Evolutionary conservation across 805 yeast genomes (phyloP).

Genomic region (Monosporozyma yasuniensis): DNA sequence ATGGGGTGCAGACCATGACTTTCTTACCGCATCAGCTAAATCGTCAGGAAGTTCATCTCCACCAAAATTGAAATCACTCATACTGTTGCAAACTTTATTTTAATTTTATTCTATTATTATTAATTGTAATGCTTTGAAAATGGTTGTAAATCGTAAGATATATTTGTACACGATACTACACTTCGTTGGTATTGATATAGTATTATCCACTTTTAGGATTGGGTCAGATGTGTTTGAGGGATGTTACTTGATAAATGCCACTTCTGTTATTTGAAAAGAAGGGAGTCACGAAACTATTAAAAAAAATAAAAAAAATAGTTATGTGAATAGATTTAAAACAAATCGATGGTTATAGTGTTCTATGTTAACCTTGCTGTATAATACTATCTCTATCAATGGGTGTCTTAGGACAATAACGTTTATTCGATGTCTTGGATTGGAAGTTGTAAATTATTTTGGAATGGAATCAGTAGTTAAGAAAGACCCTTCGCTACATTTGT

Average conservation of each 20-base stretch:
- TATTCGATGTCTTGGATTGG: not conserved
- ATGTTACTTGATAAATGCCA: not conserved
- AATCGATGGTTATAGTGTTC: not conserved
- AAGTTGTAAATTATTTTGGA: no score
- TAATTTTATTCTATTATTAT: not conserved
- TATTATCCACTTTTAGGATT: no score
- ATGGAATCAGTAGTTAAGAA: not conserved
- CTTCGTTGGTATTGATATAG: no score
- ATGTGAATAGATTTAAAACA: not conserved
- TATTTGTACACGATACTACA: no score
- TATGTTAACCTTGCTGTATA: not conserved
- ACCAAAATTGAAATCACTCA: not conserved
- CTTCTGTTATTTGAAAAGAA: not conserved
- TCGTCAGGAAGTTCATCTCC: constrained; percentile 17
- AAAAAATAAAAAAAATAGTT: not conserved
- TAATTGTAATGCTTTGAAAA: not conserved
- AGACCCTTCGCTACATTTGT: not conserved
- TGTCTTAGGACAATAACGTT: not conserved
- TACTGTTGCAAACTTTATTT: not conserved
- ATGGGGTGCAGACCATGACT: constrained; percentile 25
- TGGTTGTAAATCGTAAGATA: not conserved
- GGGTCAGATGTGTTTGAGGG: no score
- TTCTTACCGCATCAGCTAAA: constrained; percentile 25
- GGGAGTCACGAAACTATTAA: not conserved
- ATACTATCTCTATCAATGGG: not conserved